Base-by-base conservation (phyloP, 805 yeast genomes). In the Metschnikowia reukaufii region DNA sequence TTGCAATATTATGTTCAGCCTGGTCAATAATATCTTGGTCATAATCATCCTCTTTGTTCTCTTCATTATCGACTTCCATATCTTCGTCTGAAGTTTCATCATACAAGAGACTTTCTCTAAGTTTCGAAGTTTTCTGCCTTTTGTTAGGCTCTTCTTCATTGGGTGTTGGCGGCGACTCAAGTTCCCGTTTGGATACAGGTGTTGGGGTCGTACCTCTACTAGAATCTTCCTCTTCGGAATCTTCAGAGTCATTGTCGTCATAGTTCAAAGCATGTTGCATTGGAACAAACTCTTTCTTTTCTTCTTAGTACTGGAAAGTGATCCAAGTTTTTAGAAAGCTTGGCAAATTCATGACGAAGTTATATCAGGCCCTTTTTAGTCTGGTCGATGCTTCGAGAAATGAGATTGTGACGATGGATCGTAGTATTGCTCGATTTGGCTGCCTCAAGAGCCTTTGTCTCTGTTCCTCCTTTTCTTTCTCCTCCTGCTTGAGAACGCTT, bases 211-310 rank as follows among this genome's bases (percentile, higher is more conserved):
- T 51, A 1, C 73, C 66, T 45, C 73, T 57, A 46, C 71, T 65
- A 6, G 67, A 59, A n/a, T 59, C 66, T n/a, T 66, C 70, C 8
- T 64, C 72, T 1, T 66, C 67, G 8, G 59, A 54, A 8, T 65
- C 64, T 6, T 58, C 73, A 2, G 58, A 52, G 4, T 70, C 72
- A 21, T 65, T 64, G 10, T 69, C 74, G 42, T 68, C 74, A 45
- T 57, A 76, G 50, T 77, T 78, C 49, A 78, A 68, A 1, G 82
- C 80, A 64, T 78, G 81, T 46, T 77, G 76, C 77, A 78, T 72
- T 1, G 83, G 40, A 77, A 65, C 39, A 73, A 57, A 23, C 55
- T 59, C 44, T 47, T 51, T 20, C 47, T 36, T 18, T 44, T 45
- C 62, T 53, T 74, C 29, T 39, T 32, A 62, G n/a, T 66, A 63